Evolutionary conservation across 2,329 filamentous ascomycete species (phyloP), one percentile per base, ranked within the genome.

Genomic region (Alternaria ventricosa): DNA sequence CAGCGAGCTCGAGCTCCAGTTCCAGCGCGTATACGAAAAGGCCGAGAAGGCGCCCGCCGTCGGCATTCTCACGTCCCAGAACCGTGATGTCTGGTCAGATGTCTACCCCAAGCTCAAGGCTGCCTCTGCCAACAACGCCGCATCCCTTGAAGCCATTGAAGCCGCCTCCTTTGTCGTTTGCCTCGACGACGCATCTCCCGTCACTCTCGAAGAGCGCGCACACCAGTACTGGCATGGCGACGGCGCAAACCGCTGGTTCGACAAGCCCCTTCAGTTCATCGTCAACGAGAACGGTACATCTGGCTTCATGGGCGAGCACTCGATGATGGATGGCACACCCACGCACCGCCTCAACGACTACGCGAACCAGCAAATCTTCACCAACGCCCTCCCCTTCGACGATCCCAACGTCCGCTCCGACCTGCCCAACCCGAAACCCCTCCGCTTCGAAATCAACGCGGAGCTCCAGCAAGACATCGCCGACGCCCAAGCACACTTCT

Each of bases 291-390:
- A 99, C 80, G 96, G 96, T 72, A 97, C 96, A 8, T 92, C 96
- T 3, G 96, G 96, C 65, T 99, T 99, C 87, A 95, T 94, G 87
- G 96, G 96, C 76, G 96, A 99, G 84, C 96, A 99, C 87, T 96
- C 92, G 75, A 98, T 99, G 96, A 99, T 99, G 96, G 96, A 99
- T 79, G 96, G 96, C 69, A 99, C 96, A 7, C 94, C 96, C 1
- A 99, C 96, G 3, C 96, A 98, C 83, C 91, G 96, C 47, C 87
- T 99, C 15, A 99, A 97, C 81, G 96, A 99, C 86, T 96, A 94
- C 77, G 87, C 96, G 78, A 96, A 95, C 84, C 89, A 92, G 78
- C 87, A 92, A 76, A 97, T 98, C 80, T 94, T 97, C 83, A 90
- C 91, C 84, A 95, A 97, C 84, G 96, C 96, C 80, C 89, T 99